Conservation (phyloP, 2,329 filamentous ascomycete genomes). For the Trichoderma guizhouense region DNA sequence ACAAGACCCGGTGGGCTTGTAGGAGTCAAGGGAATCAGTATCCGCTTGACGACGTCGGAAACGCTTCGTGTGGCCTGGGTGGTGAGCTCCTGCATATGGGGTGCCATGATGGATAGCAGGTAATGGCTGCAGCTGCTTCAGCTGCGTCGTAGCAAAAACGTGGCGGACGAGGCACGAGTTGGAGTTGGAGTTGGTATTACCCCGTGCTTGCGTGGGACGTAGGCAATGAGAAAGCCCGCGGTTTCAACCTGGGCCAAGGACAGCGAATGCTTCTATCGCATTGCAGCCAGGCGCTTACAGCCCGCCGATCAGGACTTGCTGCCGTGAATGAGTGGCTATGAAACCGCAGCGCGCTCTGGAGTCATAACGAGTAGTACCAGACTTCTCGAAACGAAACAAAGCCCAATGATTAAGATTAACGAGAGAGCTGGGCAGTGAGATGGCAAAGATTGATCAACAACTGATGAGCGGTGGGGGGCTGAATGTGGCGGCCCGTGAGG, state of each 20-base stretch:
- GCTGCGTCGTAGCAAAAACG: constrained; percentile 13
- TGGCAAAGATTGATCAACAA: constrained; percentile 16
- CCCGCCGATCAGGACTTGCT: constrained; percentile 12
- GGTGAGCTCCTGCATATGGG: constrained; percentile 31
- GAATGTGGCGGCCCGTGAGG: constrained; percentile 12
- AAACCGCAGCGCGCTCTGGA: neutral
- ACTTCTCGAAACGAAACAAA: constrained; percentile 22
- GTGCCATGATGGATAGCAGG: constrained; percentile 40
- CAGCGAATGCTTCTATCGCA: constrained; percentile 15
- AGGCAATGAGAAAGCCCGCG: constrained; percentile 23
- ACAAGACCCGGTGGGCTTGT: constrained; percentile 59
- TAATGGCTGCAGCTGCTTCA: constrained; percentile 21
- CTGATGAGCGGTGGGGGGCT: constrained; percentile 10
- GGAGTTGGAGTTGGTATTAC: constrained; percentile 11
- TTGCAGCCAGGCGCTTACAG: constrained; percentile 12
- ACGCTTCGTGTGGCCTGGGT: constrained; percentile 35
- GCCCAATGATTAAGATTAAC: constrained; percentile 16
- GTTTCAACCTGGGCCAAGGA: constrained; percentile 15
- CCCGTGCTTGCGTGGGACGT: constrained; percentile 22
- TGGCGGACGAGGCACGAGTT: constrained; percentile 24
- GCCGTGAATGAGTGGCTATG: neutral
- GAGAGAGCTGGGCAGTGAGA: constrained; percentile 18
- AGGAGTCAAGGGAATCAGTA: constrained; percentile 57
- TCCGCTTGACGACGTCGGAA: constrained; percentile 49
- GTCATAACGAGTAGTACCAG: constrained; percentile 27